Percentiles rank a stretch among this genome's conserved stretches.
Evolutionary conservation across 495 filamentous ascomycete species (phyloP).

Genomic region (Penicillium taxi): DNA sequence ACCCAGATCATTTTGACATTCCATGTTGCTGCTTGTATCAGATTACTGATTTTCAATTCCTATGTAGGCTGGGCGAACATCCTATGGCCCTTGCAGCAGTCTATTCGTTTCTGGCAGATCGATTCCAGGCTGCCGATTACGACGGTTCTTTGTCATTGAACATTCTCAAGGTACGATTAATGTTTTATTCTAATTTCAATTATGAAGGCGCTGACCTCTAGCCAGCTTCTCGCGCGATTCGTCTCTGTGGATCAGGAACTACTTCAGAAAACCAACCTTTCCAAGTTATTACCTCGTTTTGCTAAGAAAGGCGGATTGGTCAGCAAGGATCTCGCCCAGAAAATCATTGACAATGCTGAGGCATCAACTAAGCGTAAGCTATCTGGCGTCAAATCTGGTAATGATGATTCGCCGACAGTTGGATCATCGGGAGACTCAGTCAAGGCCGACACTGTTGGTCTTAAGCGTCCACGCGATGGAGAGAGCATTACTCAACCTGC

Average conservation of each 20-base stretch:
- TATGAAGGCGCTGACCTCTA: background rate
- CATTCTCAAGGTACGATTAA: conserved; percentile 48
- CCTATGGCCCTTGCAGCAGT: conserved; percentile 45
- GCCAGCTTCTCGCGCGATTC: conserved; percentile 54
- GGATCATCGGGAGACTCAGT: conserved; percentile 15
- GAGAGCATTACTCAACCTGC: conserved; percentile 34
- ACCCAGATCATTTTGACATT: too few species aligned
- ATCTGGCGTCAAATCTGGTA: conserved; percentile 29
- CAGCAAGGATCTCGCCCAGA: conserved; percentile 50
- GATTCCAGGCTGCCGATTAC: conserved; percentile 57
- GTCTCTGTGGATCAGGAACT: conserved; percentile 54
- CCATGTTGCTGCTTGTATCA: conserved; percentile 2
- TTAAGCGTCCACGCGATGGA: conserved; percentile 40
- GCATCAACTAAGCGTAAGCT: conserved; percentile 44
- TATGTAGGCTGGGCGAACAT: conserved; percentile 50
- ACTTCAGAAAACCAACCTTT: conserved; percentile 59
- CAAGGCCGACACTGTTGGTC: conserved; percentile 28
- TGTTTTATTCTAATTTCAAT: background rate
- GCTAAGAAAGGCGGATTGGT: conserved; percentile 58
- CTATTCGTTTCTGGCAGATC: conserved; percentile 58
- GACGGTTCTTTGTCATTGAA: conserved; percentile 54
- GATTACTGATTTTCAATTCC: conserved; percentile 23
- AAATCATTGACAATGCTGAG: conserved; percentile 49
- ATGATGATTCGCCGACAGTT: conserved; percentile 27
- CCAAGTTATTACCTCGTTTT: conserved; percentile 53